These are phyloP conservation scores for Eutypa lata DNA, from an alignment of 2,329 filamentous ascomycete genomes.

Conservation along the genomic window DNA sequence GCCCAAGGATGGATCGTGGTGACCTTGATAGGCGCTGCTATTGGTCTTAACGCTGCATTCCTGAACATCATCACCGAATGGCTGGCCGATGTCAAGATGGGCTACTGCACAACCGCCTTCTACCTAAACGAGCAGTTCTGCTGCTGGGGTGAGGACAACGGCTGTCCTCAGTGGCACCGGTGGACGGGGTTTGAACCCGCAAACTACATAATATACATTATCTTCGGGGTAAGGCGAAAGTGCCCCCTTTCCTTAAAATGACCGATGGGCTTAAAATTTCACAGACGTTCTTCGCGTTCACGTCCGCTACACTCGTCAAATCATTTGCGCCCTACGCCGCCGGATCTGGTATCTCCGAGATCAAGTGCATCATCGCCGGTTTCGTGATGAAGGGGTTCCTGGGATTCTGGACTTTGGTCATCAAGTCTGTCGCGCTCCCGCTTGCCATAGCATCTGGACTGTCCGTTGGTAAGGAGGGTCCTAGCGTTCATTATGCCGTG, in stretches of 20 bases:
- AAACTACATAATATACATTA: slow-evolving; percentile 86
- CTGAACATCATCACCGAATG: slow-evolving; percentile 96
- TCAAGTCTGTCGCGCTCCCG: slow-evolving; percentile 89
- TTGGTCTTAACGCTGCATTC: slow-evolving; percentile 88
- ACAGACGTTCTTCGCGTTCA: slow-evolving; percentile 74
- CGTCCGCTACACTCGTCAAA: slow-evolving; percentile 81
- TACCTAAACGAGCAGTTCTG: slow-evolving; percentile 98
- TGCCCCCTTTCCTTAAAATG: background rate
- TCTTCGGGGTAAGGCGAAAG: slow-evolving; percentile 64
- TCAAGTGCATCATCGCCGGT: slow-evolving; percentile 98
- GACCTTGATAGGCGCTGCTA: slow-evolving; percentile 86
- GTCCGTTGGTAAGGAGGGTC: slow-evolving; percentile 94
- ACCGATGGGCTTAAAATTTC: slow-evolving; percentile 9
- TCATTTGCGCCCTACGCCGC: slow-evolving; percentile 93
- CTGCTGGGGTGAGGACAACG: slow-evolving; percentile 92
- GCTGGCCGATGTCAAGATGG: slow-evolving; percentile 91
- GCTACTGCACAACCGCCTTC: slow-evolving; percentile 93
- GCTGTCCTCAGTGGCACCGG: slow-evolving; percentile 82
- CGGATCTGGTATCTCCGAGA: slow-evolving; percentile 95
- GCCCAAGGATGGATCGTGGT: slow-evolving; percentile 98
- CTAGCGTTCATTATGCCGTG: slow-evolving; percentile 98
- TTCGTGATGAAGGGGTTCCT: slow-evolving; percentile 99
- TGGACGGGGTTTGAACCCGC: slow-evolving; percentile 78
- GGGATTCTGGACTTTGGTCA: slow-evolving; percentile 83
- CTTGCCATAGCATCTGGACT: slow-evolving; percentile 91